Conservation (phyloP, 495 filamentous ascomycete species). For the Aspergillus nanangensis region DNA sequence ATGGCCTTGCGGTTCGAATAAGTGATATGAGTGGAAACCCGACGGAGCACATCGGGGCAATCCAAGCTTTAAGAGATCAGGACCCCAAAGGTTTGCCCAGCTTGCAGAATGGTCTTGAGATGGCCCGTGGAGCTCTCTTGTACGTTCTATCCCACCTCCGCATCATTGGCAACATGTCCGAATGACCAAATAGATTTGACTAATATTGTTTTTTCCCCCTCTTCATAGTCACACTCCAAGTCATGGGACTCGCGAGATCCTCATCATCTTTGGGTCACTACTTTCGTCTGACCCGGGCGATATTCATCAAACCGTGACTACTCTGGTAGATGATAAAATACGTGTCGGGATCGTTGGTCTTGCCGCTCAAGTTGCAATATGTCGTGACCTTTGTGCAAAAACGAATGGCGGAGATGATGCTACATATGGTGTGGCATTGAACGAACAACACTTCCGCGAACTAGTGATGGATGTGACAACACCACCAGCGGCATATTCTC, state of each 20-base stretch:
- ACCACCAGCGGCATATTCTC: conserved; percentile 72
- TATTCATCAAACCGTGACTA: conserved; percentile 82
- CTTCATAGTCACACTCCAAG: conserved; percentile 75
- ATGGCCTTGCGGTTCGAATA: conserved; percentile 80
- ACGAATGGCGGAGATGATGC: conserved; percentile 79
- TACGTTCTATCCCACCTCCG: conserved; percentile 33
- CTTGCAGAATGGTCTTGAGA: conserved; percentile 92
- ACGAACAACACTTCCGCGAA: conserved; percentile 86
- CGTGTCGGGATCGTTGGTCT: conserved; percentile 85
- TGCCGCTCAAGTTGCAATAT: conserved; percentile 87
- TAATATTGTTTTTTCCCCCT: too few relatives aligned
- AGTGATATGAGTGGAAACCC: conserved; percentile 91
- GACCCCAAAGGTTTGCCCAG: conserved; percentile 87
- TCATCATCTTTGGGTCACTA: conserved; percentile 88
- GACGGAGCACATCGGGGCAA: conserved; percentile 75
- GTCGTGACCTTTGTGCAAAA: conserved; percentile 75
- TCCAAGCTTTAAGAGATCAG: conserved; percentile 63
- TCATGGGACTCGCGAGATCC: conserved; percentile 87
- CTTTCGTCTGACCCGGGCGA: conserved; percentile 89
- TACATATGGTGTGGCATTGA: conserved; percentile 75
- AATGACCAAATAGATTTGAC: not conserved
- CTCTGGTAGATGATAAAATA: conserved; percentile 73
- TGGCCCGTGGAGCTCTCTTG: conserved; percentile 86
- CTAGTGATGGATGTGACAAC: conserved; percentile 85
- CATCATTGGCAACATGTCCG: not conserved